These are phyloP conservation scores for Flaveria sonorensis DNA, from an alignment of 129 eudicot genomes.

Conservation along the genomic window DNA sequence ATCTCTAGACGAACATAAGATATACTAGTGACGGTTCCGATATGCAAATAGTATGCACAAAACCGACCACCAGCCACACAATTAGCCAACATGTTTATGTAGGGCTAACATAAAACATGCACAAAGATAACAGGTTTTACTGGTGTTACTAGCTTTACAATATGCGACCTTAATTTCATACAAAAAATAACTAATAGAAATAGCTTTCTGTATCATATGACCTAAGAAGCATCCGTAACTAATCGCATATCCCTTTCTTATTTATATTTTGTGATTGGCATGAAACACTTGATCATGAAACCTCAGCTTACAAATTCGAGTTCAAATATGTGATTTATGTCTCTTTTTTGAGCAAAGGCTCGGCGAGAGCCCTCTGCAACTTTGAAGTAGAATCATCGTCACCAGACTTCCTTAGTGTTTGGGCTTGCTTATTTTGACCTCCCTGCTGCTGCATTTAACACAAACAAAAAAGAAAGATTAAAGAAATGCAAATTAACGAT, in stretches of 20 bases:
- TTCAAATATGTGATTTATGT: slow-evolving; percentile 26
- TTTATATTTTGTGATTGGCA: slow-evolving; percentile 27
- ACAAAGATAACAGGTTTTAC: slow-evolving; percentile 7
- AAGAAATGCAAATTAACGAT: no score
- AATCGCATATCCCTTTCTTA: slow-evolving; percentile 11
- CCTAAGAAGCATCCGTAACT: slow-evolving; percentile 3
- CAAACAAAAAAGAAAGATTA: neutral
- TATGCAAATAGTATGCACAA: neutral
- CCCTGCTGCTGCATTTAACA: slow-evolving; percentile 51
- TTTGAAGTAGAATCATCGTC: slow-evolving; percentile 57
- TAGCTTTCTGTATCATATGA: slow-evolving; percentile 3
- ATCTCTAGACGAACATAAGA: neutral
- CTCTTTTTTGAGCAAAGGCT: slow-evolving; percentile 49
- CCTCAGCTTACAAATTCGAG: slow-evolving; percentile 21
- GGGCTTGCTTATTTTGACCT: slow-evolving; percentile 63
- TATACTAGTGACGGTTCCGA: neutral
- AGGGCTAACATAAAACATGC: slow-evolving; percentile 4
- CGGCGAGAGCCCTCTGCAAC: slow-evolving; percentile 42
- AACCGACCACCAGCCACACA: neutral
- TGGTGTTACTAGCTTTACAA: slow-evolving; percentile 29
- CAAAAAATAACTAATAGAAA: slow-evolving; percentile 12
- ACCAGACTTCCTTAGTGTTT: slow-evolving; percentile 47
- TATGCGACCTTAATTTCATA: slow-evolving; percentile 29
- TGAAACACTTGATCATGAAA: neutral
- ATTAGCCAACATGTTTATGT: neutral